phyloP scores from a whole-genome alignment of 768 basidiomycete genomes.

The Rhizopogon vesiculosus region DNA sequence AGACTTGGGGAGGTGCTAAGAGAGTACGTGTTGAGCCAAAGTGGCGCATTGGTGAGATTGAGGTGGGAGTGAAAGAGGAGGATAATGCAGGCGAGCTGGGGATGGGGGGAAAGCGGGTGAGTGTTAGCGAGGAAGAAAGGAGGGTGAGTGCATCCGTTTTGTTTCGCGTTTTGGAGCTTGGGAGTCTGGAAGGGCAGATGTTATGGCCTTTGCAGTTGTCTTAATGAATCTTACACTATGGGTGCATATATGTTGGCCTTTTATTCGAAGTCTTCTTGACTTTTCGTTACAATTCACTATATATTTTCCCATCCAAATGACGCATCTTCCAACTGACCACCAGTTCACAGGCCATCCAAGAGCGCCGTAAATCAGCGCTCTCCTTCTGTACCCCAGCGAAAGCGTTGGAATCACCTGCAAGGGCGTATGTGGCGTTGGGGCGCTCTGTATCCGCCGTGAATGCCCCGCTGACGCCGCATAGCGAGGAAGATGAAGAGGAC shows the following conservation, averaged over 20 bases:
- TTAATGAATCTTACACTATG: too few species aligned
- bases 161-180: background rate
- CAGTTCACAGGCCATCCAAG: slow-evolving; percentile 49
- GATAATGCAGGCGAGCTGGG: background rate
- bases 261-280: background rate
- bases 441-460: background rate
- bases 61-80: slow-evolving; percentile 4
- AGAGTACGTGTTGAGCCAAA: too few species aligned
- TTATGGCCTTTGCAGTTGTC: too few species aligned
- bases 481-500: slow-evolving; percentile 27
- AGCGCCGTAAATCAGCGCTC: slow-evolving; percentile 56
- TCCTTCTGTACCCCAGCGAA: background rate
- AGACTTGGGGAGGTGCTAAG: background rate
- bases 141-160: slow-evolving; percentile 2
- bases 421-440: background rate
- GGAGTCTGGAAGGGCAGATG: too few species aligned
- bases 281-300: background rate
- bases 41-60: slow-evolving; percentile 51
- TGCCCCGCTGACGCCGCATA: slow-evolving; percentile 6
- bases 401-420: background rate
- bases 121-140: slow-evolving; percentile 13
- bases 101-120: background rate
- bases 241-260: background rate
- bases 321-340: background rate
- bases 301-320: background rate